Conservation (phyloP, 2,329 filamentous ascomycete species). For the Aspergillus thermomutatus region DNA sequence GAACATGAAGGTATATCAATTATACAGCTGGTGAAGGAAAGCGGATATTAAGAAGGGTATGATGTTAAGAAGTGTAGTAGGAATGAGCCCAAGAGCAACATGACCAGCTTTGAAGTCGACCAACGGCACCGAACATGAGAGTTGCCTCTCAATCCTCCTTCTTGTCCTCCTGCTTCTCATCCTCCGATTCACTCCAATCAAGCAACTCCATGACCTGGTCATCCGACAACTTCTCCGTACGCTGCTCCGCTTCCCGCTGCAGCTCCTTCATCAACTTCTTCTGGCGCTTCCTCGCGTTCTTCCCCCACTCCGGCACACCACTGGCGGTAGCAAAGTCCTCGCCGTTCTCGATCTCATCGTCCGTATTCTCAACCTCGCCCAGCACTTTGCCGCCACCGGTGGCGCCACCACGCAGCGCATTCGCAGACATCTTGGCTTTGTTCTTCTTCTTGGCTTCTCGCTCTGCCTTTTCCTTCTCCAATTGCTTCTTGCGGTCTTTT, state of each 20-base stretch:
- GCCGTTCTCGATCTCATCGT: constrained; percentile 49
- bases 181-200: constrained; percentile 47
- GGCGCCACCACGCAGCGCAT: constrained; percentile 59
- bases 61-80: neutral
- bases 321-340: constrained; percentile 40
- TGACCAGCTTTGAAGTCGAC: neutral
- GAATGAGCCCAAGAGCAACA: neutral
- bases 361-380: constrained; percentile 33
- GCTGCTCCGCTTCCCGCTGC: constrained; percentile 60
- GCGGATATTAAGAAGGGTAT: neutral
- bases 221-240: constrained; percentile 64
- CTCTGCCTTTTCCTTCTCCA: constrained; percentile 61
- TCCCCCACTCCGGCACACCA: constrained; percentile 60
- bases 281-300: constrained; percentile 67
- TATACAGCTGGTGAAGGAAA: neutral
- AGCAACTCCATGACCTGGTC: constrained; percentile 73
- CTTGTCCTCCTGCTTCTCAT: constrained; percentile 15
- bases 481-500: constrained; percentile 27
- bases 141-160: neutral
- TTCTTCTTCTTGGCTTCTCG: constrained; percentile 30
- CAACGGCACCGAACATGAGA: neutral
- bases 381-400: constrained; percentile 51
- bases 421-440: constrained; percentile 59
- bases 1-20: neutral
- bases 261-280: constrained; percentile 64